Conservation (phyloP, 495 filamentous ascomycete genomes). For the Xylaria acuta region DNA sequence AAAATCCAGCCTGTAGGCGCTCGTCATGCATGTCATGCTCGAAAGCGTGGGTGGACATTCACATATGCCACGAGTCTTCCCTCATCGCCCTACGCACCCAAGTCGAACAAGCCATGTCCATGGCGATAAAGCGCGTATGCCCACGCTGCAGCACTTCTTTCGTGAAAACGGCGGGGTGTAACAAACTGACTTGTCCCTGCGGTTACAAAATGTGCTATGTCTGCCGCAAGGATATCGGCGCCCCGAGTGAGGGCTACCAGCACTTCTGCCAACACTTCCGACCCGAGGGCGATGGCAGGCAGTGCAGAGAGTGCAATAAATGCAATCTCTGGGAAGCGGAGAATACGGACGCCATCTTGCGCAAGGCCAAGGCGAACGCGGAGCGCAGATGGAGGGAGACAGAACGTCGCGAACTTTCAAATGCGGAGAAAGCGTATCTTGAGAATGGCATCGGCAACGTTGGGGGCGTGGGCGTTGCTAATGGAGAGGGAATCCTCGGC, state of each 20-base stretch:
- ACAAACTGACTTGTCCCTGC: conserved; percentile 96
- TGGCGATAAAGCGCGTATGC: conserved; percentile 94
- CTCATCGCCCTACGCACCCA: conserved; percentile 82
- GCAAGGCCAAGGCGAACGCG: conserved; percentile 76
- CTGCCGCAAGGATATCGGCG: conserved; percentile 69
- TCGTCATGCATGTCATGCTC: conserved; percentile 79
- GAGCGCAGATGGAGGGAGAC: conserved; percentile 80
- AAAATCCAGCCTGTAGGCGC: conserved; percentile 66
- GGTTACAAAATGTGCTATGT: conserved; percentile 98
- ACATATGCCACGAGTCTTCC: conserved; percentile 83
- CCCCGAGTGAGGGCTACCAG: conserved; percentile 64
- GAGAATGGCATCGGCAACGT: conserved; percentile 47
- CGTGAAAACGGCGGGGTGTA: conserved; percentile 91
- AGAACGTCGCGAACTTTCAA: conserved; percentile 60
- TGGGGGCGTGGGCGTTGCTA: conserved; percentile 26
- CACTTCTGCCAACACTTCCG: conserved; percentile 98
- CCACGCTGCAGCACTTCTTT: conserved; percentile 88
- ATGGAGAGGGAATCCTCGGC: conserved; percentile 33
- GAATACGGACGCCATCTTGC: conserved; percentile 79
- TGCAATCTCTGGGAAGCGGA: conserved; percentile 91
- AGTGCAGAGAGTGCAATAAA: conserved; percentile 78
- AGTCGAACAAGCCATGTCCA: conserved; percentile 87
- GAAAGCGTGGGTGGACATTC: conserved; percentile 70
- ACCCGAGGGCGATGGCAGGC: conserved; percentile 67
- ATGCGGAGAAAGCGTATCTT: conserved; percentile 55